Evolutionary conservation across 1,284 basidiomycete species (phyloP), one percentile per base, ranked within the genome.

Genomic region (Tilletia setariae): DNA sequence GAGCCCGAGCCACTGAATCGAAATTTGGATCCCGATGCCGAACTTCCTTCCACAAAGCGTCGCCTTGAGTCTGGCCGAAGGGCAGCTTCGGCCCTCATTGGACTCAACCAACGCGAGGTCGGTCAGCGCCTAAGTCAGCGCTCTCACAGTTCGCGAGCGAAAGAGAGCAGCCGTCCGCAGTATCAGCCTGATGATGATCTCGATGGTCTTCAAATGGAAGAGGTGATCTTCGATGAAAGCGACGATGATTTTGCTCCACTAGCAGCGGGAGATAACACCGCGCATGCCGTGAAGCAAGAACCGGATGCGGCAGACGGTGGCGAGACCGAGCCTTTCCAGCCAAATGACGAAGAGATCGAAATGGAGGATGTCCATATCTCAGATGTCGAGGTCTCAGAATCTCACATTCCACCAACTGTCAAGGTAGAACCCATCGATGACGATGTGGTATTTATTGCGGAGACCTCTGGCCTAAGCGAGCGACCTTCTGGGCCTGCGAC

Each of bases 331-430:
- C 28, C 35, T 1, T 61, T 61, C 56, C 56, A 30, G 19, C 28
- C 19, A 2, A 30, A 61, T 11, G 56, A 61, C 8, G 56, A 61
- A 19, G 16, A n/a, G 13, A 15, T 61, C n/a, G 56, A 61, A 35
- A 61, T 61, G 56, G 56, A 61, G 56, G 56, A 61, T 16, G 56
- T 61, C 7, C 15, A 61, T 30, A 32, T 61, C 9, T 61, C 56
- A 7, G 56, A 61, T 16, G 30, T 61, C 28, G 56, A 61, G 28
- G 30, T 11, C 6, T 40, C 56, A 16, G 56, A 40, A 2, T n/a
- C 56, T 7, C 51, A 53, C 28, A 23, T 2, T 25, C 32, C 1
- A 4, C 56, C 56, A 7, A 32, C 19, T 4, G 28, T 63, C 40
- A 63, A 63, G 62, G 23, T 3, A 23, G 62, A 63, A 23, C 32